Base-by-base conservation (phyloP, 2,329 filamentous ascomycete species). In the Penicillium sp. region DNA sequence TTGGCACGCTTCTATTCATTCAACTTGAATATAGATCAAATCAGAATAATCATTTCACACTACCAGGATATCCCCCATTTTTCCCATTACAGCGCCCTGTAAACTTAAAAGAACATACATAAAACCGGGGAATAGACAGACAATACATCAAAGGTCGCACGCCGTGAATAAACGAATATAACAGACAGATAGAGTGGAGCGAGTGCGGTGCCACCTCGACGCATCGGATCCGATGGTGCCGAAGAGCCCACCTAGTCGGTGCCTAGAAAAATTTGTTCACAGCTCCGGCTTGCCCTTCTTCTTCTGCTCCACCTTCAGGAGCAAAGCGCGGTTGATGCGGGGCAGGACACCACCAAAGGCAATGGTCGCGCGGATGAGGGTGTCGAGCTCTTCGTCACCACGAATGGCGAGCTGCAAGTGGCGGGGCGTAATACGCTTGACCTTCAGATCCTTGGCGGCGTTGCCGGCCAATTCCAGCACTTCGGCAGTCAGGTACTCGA, bases 361-460 rank as follows among this genome's bases (percentile, higher is more conserved):
- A 60, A 98, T 98, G 47, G 92, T 98, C 41, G 92, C 92, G 58
- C 89, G 85, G 65, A 98, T 96, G 41, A 98, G 76, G 15, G 89
- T 96, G 67, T 98, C 92, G 56, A 98, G 77, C 70, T 98, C 92
- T 72, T 98, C 92, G 68, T 98, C 92, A 62, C 92, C 92, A 60
- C 92, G 88, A 64, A 98, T 98, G 58, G 92, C 92, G 48, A 98
- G 85, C 70, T 98, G 92, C 51, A 98, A 74, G 69, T 98, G 92
- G 67, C 92, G 89, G 39, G 92, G 92, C 9, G 90, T 96, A 70
- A 98, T 98, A 70, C 92, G 92, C 82, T 96, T 98, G 73, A 96
- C 92, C 73, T 96, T 98, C 64, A 96, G 84, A 69, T 98, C 92
- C 77, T 96, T 96, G 68, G 92, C 92, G 37, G 92, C 92, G 67